phyloP scores from a whole-genome alignment of 2,329 filamentous ascomycete species.

The Hymenoscyphus linearis region DNA sequence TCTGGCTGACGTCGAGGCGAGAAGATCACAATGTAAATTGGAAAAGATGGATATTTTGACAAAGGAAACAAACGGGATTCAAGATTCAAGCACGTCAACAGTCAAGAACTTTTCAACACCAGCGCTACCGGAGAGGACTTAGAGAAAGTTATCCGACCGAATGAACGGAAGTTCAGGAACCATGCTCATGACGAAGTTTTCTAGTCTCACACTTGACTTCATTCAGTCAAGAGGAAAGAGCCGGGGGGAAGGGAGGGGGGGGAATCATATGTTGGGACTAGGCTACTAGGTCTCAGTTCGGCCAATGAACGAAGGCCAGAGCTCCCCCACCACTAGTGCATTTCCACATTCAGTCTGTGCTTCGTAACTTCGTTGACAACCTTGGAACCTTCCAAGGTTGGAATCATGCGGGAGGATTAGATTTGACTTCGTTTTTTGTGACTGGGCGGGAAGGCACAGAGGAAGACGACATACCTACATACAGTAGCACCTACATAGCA shows the following conservation, averaged over 20 bases:
- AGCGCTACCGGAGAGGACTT: not conserved
- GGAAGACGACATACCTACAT: not conserved
- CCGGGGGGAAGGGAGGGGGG: not conserved
- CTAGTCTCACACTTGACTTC: conserved; percentile 11
- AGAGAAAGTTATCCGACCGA: too few species aligned
- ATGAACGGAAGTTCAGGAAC: not conserved
- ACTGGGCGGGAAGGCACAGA: not conserved
- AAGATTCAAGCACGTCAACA: not conserved
- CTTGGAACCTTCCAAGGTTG: too few species aligned
- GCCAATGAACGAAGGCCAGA: not conserved
- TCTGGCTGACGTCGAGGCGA: too few species aligned
- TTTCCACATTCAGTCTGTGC: conserved; percentile 8
- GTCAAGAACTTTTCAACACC: not conserved
- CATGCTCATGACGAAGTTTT: conserved; percentile 18
- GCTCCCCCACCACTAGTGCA: conserved; percentile 24
- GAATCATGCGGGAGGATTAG: not conserved
- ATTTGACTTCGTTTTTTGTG: not conserved
- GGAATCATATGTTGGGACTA: too few species aligned
- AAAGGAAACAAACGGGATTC: too few species aligned
- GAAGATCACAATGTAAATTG: too few species aligned
- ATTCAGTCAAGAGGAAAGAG: conserved; percentile 15
- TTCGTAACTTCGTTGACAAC: not conserved
- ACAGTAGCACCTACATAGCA: too few species aligned
- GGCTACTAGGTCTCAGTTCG: conserved; percentile 6
- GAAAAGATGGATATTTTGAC: too few species aligned